phyloP scores from a whole-genome alignment of 371 early-diverging fungal species.

The Chytridium lagenaria region DNA sequence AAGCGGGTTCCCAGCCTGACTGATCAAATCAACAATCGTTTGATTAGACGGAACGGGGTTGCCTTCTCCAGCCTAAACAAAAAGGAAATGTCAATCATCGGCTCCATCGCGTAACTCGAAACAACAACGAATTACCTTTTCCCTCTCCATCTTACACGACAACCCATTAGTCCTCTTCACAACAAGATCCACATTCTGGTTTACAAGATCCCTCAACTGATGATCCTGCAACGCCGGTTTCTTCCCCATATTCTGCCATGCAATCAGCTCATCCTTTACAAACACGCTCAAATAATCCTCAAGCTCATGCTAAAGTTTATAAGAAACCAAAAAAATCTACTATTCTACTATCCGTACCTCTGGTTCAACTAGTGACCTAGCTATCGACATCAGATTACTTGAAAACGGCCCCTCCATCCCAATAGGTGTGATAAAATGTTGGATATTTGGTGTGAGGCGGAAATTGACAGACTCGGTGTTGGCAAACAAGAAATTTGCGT shows the following conservation, averaged over 20 bases:
- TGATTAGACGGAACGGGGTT: constrained; percentile 70
- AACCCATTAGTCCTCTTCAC: constrained; percentile 73
- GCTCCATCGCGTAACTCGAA: no score
- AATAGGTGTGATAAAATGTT: constrained; percentile 88
- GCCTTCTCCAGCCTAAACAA: constrained; percentile 45
- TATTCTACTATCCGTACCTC: constrained; percentile 44
- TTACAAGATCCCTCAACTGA: constrained; percentile 68
- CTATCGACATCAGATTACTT: constrained; percentile 79
- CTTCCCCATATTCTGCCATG: constrained; percentile 70
- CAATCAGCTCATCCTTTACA: constrained; percentile 88
- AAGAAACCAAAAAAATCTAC: constrained; percentile 3
- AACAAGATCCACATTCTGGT: constrained; percentile 73
- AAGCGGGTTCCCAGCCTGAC: constrained; percentile 88
- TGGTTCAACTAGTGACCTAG: constrained; percentile 76
- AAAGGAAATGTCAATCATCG: no score
- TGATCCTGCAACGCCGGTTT: constrained; percentile 59
- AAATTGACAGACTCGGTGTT: constrained; percentile 91
- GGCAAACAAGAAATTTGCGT: constrained; percentile 37
- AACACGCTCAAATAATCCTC: constrained; percentile 85
- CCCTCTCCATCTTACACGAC: constrained; percentile 77
- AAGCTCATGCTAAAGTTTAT: constrained; percentile 65
- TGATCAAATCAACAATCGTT: constrained; percentile 84
- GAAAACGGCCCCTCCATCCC: constrained; percentile 93
- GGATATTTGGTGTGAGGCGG: constrained; percentile 96
- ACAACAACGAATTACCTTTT: no score